A percentile compares a stretch with the other conserved stretches of the same genome.
Evolutionary conservation across 1,139 yeast genomes (phyloP).

Genomic region (Taiozyma onychis): DNA sequence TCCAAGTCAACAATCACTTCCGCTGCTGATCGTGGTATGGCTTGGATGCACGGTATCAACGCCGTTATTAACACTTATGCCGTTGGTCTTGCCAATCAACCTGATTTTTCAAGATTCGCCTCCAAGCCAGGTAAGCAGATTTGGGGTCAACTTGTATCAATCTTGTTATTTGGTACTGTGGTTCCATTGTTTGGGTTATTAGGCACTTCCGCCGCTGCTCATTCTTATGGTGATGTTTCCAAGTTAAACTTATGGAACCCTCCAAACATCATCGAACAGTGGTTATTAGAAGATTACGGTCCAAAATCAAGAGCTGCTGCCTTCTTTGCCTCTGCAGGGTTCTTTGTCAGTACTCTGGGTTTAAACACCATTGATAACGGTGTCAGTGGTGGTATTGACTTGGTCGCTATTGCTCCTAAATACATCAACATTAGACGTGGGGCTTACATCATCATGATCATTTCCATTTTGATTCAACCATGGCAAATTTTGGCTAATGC

Average conservation of each 20-base stretch:
- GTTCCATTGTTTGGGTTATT: slow-evolving; percentile 37
- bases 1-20: slow-evolving; percentile 13
- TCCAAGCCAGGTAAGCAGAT: slow-evolving; percentile 23
- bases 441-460: slow-evolving; percentile 25
- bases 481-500: slow-evolving; percentile 31
- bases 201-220: slow-evolving; percentile 35
- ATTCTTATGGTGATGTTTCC: slow-evolving; percentile 30
- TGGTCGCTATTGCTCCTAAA: slow-evolving; percentile 35
- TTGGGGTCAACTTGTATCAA: slow-evolving; percentile 27
- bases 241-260: slow-evolving; percentile 33
- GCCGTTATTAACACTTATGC: slow-evolving; percentile 30
- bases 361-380: slow-evolving; percentile 38
- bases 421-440: slow-evolving; percentile 36
- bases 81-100: slow-evolving; percentile 29
- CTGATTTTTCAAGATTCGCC: slow-evolving; percentile 41
- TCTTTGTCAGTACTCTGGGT: slow-evolving; percentile 30
- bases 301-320: slow-evolving; percentile 31
- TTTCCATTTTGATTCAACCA: slow-evolving; percentile 29
- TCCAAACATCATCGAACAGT: slow-evolving; percentile 27
- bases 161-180: slow-evolving; percentile 29
- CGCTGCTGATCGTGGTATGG: slow-evolving; percentile 29
- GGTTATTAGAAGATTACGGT: slow-evolving; percentile 25
- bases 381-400: slow-evolving; percentile 40
- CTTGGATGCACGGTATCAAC: slow-evolving; percentile 27
- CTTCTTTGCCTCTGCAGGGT: slow-evolving; percentile 31